These are phyloP conservation scores for Fusarium sp. DNA, from an alignment of 2,329 filamentous ascomycete species.

Conservation along the genomic window DNA sequence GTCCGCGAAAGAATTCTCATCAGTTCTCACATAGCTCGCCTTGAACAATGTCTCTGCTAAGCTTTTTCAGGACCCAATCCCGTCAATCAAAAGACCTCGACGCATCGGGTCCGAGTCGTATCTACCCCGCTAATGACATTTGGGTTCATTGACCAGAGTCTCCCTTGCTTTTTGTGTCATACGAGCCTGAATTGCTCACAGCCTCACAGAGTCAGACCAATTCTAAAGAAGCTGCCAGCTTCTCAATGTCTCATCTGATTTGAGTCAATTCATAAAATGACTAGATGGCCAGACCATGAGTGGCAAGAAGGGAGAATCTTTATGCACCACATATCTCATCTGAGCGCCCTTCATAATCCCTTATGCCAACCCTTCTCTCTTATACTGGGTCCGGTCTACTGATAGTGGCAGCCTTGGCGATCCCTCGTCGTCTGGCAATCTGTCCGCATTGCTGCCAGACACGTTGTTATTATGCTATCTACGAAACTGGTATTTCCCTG, in stretches of 20 bases:
- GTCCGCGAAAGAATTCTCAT: slow-evolving; percentile 23
- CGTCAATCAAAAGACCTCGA: slow-evolving; percentile 24
- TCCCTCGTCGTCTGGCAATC: neutral
- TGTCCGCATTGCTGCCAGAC: neutral
- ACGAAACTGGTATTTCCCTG: neutral
- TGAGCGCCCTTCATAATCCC: slow-evolving; percentile 20
- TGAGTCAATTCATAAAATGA: slow-evolving; percentile 4
- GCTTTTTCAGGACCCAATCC: slow-evolving; percentile 14
- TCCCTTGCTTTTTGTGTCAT: slow-evolving; percentile 43
- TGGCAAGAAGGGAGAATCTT: slow-evolving; percentile 22
- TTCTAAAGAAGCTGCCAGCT: slow-evolving; percentile 14
- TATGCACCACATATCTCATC: slow-evolving; percentile 21
- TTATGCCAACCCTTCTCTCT: slow-evolving; percentile 25
- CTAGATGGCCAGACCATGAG: slow-evolving; percentile 8
- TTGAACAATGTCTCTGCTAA: slow-evolving; percentile 26
- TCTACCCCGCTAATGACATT: slow-evolving; percentile 34
- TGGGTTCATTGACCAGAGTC: slow-evolving; percentile 18
- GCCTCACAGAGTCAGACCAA: slow-evolving; percentile 5
- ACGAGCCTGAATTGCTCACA: slow-evolving; percentile 28
- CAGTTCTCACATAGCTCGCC: slow-evolving; percentile 40
- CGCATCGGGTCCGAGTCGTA: slow-evolving; percentile 17
- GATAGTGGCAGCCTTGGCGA: neutral
- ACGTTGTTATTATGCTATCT: neutral
- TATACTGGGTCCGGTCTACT: neutral
- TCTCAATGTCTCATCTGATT: slow-evolving; percentile 35